These are phyloP conservation scores for Coleophoma eucalyptorum DNA, from an alignment of 2,329 filamentous ascomycete genomes.

Conservation along the genomic window DNA sequence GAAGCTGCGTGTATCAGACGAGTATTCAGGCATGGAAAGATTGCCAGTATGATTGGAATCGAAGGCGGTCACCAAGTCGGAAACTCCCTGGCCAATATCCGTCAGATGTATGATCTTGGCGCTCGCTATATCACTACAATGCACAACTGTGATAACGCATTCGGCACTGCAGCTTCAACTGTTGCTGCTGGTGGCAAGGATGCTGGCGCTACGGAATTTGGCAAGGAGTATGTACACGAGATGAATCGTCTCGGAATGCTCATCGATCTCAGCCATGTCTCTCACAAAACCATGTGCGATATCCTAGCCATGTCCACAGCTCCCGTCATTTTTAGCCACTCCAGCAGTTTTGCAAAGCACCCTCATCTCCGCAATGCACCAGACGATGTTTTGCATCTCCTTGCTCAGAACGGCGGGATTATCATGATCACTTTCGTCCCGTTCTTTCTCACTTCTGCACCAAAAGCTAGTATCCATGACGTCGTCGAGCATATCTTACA, in stretches of 20 bases:
- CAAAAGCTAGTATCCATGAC: constrained; percentile 46
- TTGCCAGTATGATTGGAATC: constrained; percentile 55
- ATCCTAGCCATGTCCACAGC: constrained; percentile 47
- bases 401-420: constrained; percentile 51
- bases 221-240: constrained; percentile 52
- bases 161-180: constrained; percentile 34
- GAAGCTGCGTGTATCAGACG: constrained; percentile 1
- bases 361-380: constrained; percentile 65
- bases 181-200: constrained; percentile 7
- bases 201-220: constrained; percentile 49
- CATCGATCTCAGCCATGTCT: constrained; percentile 62
- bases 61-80: constrained; percentile 53
- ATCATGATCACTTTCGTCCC: constrained; percentile 43
- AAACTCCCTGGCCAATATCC: constrained; percentile 53
- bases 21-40: constrained; percentile 33
- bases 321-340: constrained; percentile 64
- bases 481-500: constrained; percentile 61
- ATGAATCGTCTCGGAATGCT: constrained; percentile 70
- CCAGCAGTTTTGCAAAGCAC: constrained; percentile 53
- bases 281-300: constrained; percentile 58
- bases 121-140: constrained; percentile 66
- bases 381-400: constrained; percentile 46
- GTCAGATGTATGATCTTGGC: constrained; percentile 56
- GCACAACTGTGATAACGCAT: constrained; percentile 65
- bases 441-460: neutral